phyloP scores from a whole-genome alignment of 148 eudicot species.

The Rhododendron ovatum region DNA sequence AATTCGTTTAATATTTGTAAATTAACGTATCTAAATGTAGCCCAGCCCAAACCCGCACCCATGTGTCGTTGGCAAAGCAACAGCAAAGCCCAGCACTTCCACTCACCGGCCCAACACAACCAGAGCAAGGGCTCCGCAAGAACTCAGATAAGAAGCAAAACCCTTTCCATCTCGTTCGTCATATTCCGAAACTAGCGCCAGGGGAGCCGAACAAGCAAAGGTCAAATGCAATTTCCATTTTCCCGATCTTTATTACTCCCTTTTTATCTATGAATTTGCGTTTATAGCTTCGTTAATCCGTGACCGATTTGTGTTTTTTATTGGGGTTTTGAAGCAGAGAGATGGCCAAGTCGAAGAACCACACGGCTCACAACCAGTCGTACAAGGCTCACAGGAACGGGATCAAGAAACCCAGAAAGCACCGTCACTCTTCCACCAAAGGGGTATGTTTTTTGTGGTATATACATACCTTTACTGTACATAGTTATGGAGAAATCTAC shows the following conservation, averaged over 20 bases:
- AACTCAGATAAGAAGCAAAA: background rate
- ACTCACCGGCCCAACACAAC: background rate
- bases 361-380: slow-evolving; percentile 87
- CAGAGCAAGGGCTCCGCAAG: background rate
- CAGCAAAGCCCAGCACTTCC: background rate
- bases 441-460: slow-evolving; percentile 40
- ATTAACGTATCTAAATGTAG: background rate
- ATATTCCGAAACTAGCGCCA: background rate
- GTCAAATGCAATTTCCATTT: background rate
- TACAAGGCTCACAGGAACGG: slow-evolving; percentile 80
- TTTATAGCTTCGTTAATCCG: background rate
- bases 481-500: background rate
- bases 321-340: background rate
- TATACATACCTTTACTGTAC: background rate
- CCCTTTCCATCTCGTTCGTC: background rate
- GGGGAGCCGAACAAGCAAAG: background rate
- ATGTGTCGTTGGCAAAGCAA: background rate
- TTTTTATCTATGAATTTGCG: background rate
- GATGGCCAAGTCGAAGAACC: slow-evolving; percentile 93
- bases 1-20: too few relatives aligned
- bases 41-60: background rate
- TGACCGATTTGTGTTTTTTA: background rate
- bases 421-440: slow-evolving; percentile 81
- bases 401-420: slow-evolving; percentile 76
- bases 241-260: background rate